phyloP scores from a whole-genome alignment of 192 early-diverging fungal genomes.

The Chytriomyces hyalinus region DNA sequence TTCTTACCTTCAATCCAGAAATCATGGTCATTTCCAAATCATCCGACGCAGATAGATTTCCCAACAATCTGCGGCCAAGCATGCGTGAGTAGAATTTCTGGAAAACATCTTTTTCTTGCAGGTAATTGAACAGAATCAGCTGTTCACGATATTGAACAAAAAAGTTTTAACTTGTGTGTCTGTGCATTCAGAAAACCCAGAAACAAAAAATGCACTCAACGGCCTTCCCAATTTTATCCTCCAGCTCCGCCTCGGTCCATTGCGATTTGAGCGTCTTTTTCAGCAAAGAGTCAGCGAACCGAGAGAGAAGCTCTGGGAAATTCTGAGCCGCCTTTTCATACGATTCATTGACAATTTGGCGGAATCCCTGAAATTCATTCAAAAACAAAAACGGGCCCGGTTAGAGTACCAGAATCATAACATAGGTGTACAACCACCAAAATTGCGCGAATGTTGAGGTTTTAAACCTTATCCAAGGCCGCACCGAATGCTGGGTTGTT shows the following conservation, averaged over 20 bases:
- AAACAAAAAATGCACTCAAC: slow-evolving; percentile 47
- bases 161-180: neutral
- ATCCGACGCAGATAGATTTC: slow-evolving; percentile 70
- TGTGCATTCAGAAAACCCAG: neutral
- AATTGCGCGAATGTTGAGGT: neutral
- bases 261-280: slow-evolving; percentile 62
- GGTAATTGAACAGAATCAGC: slow-evolving; percentile 82
- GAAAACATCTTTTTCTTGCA: slow-evolving; percentile 90
- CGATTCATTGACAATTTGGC: slow-evolving; percentile 70
- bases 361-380: slow-evolving; percentile 59
- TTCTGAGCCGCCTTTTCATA: slow-evolving; percentile 52
- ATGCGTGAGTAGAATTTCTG: slow-evolving; percentile 88
- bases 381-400: slow-evolving; percentile 5
- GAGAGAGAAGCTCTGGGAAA: slow-evolving; percentile 79
- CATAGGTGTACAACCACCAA: neutral
- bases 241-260: slow-evolving; percentile 64
- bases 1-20: slow-evolving; percentile 69
- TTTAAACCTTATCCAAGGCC: slow-evolving; percentile 73
- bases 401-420: neutral
- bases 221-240: slow-evolving; percentile 65
- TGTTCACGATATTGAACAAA: slow-evolving; percentile 35
- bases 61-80: slow-evolving; percentile 83
- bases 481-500: slow-evolving; percentile 74
- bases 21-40: slow-evolving; percentile 85
- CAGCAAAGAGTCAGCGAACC: slow-evolving; percentile 76